Base-by-base conservation (phyloP, 164 flowering plant genomes). In the Dillenia suffruticosa region DNA sequence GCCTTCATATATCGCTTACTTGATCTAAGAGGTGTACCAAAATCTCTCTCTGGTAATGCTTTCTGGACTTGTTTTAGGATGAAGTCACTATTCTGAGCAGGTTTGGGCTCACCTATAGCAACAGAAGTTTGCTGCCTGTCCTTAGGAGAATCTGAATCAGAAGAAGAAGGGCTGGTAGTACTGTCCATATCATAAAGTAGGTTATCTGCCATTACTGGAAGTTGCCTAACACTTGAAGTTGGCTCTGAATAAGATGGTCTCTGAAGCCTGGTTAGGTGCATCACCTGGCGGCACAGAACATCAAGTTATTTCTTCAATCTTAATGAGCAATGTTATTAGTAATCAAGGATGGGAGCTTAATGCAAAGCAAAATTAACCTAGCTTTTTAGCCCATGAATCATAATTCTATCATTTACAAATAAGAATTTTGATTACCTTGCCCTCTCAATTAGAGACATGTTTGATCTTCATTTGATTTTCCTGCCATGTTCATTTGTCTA, bases 141-240 rank as follows among this genome's bases (percentile, higher is more conserved):
- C 60, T 48, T 44, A 14, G 87, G 72, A 63, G 68, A 45, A 63
- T 92, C 96, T 53, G 97, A 85, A 74, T 88, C 96, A 17, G 96
- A 89, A 49, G 97, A 90, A 7, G 93, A 88, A 16, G 90, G 81
- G 54, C 86, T 77, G 3, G 88, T 81, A 55, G 82, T 76, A 63
- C 82, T 84, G 32, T 89, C 97, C 96, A 93, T 84, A 63, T 87
- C 96, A 63, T 84, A 90, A 48, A 93, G 57, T 4, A 90, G 61
- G 58, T 93, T 93, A 47, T 87, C 85, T 49, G 77, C 58, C 94
- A 90, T 80, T 59, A 71, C 49, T 10, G 96, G 96, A 24, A 68
- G 55, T 58, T 58, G 72, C 63, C 45, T 56, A 52, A 10, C 16
- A 54, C 51, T 70, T 51, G 78, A 32, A 32, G 46, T 64, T 59